A percentile compares a stretch with the other conserved stretches of the same genome.
Conservation (phyloP, 495 filamentous ascomycete genomes). For the Trichoderma reesei region DNA sequence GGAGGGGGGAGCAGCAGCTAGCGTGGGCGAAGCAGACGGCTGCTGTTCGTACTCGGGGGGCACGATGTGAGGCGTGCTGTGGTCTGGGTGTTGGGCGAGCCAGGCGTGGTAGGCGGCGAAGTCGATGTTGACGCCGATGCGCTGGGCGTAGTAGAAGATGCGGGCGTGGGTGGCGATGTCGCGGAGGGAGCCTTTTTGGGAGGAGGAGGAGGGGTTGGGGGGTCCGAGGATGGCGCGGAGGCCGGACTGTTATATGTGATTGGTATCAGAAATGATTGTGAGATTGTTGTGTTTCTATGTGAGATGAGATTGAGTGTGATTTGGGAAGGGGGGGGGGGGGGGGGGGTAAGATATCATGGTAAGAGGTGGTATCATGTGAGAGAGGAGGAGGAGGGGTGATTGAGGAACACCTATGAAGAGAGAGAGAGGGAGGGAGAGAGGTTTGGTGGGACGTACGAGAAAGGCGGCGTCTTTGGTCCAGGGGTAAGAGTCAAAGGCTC, state of each 20-base stretch:
- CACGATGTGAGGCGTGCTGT: conserved; percentile 5
- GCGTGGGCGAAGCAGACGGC: conserved; percentile 11
- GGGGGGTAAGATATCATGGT: not conserved
- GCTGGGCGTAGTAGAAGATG: conserved; percentile 35
- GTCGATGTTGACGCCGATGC: conserved; percentile 26
- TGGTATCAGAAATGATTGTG: too few relatives aligned
- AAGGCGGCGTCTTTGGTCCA: conserved; percentile 10
- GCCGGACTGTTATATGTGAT: too few relatives aligned
- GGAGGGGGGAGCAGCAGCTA: conserved; percentile 17
- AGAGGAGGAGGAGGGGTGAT: not conserved
- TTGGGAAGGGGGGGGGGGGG: not conserved
- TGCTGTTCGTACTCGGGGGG: conserved; percentile 16
- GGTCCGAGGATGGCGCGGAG: conserved; percentile 12
- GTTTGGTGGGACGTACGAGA: conserved; percentile 1
- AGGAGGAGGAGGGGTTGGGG: not conserved
- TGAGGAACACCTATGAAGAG: not conserved
- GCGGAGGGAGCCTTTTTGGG: conserved; percentile 1
- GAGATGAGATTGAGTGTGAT: not conserved
- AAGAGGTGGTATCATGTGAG: not conserved
- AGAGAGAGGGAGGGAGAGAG: too few relatives aligned
- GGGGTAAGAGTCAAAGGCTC: conserved; percentile 12
- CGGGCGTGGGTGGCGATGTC: conserved; percentile 31
- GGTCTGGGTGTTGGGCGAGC: conserved; percentile 13
- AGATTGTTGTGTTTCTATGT: not conserved
- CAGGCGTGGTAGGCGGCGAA: conserved; percentile 27